Conservation (phyloP, 2,329 filamentous ascomycete species). For the Neofusicoccum parvum region DNA sequence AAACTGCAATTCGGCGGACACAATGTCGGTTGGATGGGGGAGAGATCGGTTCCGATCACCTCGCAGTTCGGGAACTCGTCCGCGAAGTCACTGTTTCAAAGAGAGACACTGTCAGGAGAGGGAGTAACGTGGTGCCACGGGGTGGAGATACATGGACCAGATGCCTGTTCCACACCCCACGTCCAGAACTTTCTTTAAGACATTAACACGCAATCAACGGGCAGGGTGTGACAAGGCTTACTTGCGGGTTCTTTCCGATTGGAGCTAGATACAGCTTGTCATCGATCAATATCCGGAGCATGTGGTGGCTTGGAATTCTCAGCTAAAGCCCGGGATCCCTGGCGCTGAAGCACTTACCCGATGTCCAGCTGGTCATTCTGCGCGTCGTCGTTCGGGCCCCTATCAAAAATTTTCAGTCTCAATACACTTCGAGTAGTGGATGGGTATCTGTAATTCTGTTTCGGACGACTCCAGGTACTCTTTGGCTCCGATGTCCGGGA, state of each 20-base stretch:
- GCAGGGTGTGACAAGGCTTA: constrained; percentile 20
- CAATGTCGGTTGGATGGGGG: constrained; percentile 47
- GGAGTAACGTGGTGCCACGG: constrained; percentile 10
- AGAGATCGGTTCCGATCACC: constrained; percentile 50
- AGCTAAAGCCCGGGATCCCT: background rate
- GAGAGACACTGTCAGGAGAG: constrained; percentile 37
- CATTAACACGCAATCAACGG: background rate
- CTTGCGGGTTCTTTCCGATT: constrained; percentile 26
- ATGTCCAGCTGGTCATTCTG: constrained; percentile 13
- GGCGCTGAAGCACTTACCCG: background rate
- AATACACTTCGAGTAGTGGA: background rate
- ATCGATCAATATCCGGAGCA: constrained; percentile 30
- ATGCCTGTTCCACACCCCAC: constrained; percentile 48
- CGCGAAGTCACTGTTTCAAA: constrained; percentile 35
- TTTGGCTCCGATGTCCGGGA: too few relatives aligned
- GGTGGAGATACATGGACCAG: constrained; percentile 40
- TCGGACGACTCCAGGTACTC: too few relatives aligned
- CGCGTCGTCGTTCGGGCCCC: constrained; percentile 33
- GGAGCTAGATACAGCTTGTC: constrained; percentile 31
- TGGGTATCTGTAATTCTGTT: too few relatives aligned
- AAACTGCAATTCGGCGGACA: constrained; percentile 50
- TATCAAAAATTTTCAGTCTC: background rate
- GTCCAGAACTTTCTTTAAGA: constrained; percentile 40
- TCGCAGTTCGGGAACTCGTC: constrained; percentile 36
- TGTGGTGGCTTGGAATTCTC: constrained; percentile 28